These are phyloP conservation scores for Lasiodiplodia sp. DNA, from an alignment of 2,329 filamentous ascomycete genomes.

Conservation along the genomic window DNA sequence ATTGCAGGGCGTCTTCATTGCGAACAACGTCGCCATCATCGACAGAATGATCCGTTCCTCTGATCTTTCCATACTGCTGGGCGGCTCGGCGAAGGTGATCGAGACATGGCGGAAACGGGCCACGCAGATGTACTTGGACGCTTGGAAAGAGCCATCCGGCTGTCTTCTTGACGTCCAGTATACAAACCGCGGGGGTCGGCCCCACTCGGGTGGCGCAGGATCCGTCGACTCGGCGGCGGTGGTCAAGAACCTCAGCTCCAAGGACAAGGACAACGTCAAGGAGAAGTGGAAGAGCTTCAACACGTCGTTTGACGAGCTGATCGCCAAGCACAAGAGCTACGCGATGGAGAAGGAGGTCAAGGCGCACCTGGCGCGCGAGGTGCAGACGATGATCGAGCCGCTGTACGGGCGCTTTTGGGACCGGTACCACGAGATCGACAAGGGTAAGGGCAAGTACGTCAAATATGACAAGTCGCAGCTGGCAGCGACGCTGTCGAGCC, in stretches of 20 bases:
- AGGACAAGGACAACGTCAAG: constrained; percentile 96
- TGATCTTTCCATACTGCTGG: constrained; percentile 76
- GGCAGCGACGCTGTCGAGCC: constrained; percentile 64
- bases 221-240: constrained; percentile 79
- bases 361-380: constrained; percentile 78
- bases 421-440: constrained; percentile 95
- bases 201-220: constrained; percentile 62
- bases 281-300: constrained; percentile 96
- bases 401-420: constrained; percentile 97
- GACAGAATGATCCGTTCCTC: constrained; percentile 85
- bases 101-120: constrained; percentile 90
- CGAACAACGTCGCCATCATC: constrained; percentile 84
- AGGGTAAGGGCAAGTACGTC: constrained; percentile 97
- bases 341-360: constrained; percentile 93
- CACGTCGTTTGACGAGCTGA: constrained; percentile 84
- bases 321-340: constrained; percentile 80
- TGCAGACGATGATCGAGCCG: constrained; percentile 91
- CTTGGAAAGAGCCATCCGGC: constrained; percentile 86
- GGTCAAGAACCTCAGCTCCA: constrained; percentile 81
- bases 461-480: constrained; percentile 93
- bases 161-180: constrained; percentile 89
- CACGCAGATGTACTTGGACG: constrained; percentile 79
- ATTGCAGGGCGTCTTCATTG: constrained; percentile 85
- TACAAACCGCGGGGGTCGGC: constrained; percentile 77
- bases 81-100: constrained; percentile 68